phyloP scores from a whole-genome alignment of 163 green algal genomes.

The Scenedesmus sp. region DNA sequence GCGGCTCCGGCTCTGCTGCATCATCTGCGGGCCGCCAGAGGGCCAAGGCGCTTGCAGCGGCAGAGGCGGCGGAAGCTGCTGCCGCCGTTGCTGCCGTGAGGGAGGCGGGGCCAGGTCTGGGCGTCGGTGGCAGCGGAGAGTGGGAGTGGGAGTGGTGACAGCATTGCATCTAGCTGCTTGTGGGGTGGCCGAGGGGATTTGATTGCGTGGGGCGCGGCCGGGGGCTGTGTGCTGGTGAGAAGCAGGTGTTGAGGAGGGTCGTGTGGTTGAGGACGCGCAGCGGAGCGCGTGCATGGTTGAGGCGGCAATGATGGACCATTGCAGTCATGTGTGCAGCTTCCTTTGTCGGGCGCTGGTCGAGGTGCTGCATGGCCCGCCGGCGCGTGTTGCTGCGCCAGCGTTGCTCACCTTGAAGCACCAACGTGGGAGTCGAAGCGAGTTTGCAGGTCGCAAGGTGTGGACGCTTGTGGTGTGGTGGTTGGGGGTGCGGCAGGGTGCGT shows the following conservation, averaged over 20 bases:
- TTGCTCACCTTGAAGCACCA: too few relatives aligned
- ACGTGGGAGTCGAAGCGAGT: background rate
- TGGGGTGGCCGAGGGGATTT: background rate
- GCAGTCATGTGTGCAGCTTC: too few relatives aligned
- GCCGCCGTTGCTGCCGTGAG: slow-evolving; percentile 33
- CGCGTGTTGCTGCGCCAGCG: too few relatives aligned
- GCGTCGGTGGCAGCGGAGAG: slow-evolving; percentile 27
- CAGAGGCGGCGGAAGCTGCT: slow-evolving; percentile 41
- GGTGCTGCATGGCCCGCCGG: too few relatives aligned
- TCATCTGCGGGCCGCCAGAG: slow-evolving; percentile 20
- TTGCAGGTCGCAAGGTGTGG: background rate
- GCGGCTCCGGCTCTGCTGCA: background rate
- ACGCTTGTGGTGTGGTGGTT: background rate
- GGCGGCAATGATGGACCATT: too few relatives aligned
- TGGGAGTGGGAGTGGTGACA: slow-evolving; percentile 33
- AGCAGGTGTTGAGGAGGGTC: background rate
- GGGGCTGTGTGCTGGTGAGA: too few relatives aligned
- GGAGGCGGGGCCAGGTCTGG: background rate
- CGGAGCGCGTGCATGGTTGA: too few relatives aligned
- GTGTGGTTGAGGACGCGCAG: too few relatives aligned
- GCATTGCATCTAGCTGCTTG: too few relatives aligned
- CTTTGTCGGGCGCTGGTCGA: too few relatives aligned
- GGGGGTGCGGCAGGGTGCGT: background rate
- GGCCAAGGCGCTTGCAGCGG: slow-evolving; percentile 42
- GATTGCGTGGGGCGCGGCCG: too few relatives aligned